Evolutionary conservation across 352 stramenopile genomes (phyloP).

Genomic region (Phytophthora macrochlamydospora): DNA sequence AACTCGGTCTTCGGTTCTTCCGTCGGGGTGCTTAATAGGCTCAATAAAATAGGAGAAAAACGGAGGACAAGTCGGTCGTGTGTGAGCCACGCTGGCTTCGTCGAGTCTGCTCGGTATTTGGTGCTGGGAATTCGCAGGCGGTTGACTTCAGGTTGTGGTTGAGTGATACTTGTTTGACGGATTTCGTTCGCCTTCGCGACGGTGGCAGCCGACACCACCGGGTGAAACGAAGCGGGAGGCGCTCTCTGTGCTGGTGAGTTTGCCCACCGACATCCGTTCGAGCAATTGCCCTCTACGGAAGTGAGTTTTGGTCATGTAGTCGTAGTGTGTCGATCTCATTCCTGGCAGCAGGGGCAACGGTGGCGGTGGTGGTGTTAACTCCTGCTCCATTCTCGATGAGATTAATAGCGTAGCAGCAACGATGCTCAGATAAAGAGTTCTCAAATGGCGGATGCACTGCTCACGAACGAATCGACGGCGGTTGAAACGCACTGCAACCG

Average conservation of each 20-base stretch:
- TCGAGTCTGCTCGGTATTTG: conserved; percentile 53
- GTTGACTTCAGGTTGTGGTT: conserved; percentile 18
- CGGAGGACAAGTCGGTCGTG: conserved; percentile 86
- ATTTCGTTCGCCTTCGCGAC: conserved; percentile 13
- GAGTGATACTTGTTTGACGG: conserved; percentile 5
- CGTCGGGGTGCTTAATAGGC: conserved; percentile 24
- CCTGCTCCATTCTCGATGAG: conserved; percentile 20
- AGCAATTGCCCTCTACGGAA: conserved; percentile 70
- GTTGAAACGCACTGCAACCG: conserved; percentile 33
- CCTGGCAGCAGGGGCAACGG: conserved; percentile 59
- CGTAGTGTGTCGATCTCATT: conserved; percentile 55
- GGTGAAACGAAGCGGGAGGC: conserved; percentile 5
- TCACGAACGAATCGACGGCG: neutral
- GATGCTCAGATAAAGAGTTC: too few relatives aligned
- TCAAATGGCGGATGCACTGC: neutral
- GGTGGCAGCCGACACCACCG: conserved; percentile 16
- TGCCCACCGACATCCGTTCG: conserved; percentile 66
- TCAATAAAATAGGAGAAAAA: conserved; percentile 89
- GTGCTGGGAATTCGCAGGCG: conserved; percentile 31
- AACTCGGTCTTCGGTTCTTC: conserved; percentile 27
- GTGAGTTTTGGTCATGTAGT: conserved; percentile 46
- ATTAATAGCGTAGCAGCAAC: neutral
- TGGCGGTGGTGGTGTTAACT: neutral
- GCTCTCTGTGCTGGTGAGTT: conserved; percentile 31
- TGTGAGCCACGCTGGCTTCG: conserved; percentile 69